A percentile compares a stretch with the other conserved stretches of the same genome.
These are phyloP conservation scores for Ophiosphaerella narmari DNA, from an alignment of 2,329 filamentous ascomycete species.

Conservation along the genomic window DNA sequence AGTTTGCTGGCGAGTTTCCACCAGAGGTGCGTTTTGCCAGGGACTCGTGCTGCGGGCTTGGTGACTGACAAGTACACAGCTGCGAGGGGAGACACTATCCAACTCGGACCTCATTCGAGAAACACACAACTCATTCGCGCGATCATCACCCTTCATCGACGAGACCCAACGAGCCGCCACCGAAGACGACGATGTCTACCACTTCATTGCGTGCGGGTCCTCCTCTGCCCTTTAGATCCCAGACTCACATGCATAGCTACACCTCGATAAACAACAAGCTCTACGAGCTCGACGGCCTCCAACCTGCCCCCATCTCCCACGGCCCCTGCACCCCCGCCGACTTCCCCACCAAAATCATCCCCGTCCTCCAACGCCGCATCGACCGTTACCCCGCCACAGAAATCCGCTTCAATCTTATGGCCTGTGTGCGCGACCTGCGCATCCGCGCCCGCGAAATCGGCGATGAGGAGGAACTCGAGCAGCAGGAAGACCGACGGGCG, in stretches of 20 bases:
- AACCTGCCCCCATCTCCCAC: conserved; percentile 89
- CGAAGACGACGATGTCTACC: conserved; percentile 89
- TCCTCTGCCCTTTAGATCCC: neutral
- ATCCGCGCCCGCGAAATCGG: conserved; percentile 78
- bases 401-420: conserved; percentile 94
- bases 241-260: conserved; percentile 56
- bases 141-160: conserved; percentile 87
- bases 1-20: conserved; percentile 84
- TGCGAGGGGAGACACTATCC: conserved; percentile 71
- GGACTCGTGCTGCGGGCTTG: neutral
- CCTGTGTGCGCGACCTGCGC: conserved; percentile 84
- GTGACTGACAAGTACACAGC: conserved; percentile 47
- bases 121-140: conserved; percentile 89
- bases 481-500: conserved; percentile 80
- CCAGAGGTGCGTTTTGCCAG: conserved; percentile 49
- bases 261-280: conserved; percentile 77
- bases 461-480: conserved; percentile 75
- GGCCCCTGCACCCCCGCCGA: conserved; percentile 70
- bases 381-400: conserved; percentile 82
- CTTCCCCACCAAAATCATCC: conserved; percentile 81
- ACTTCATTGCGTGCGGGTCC: conserved; percentile 76
- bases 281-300: conserved; percentile 94
- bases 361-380: conserved; percentile 84
- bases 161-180: conserved; percentile 76
- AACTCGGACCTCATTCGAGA: conserved; percentile 64